Percentiles rank a stretch among this genome's conserved stretches.
Evolutionary conservation across 176 grass and related monocot species (phyloP).

Genomic region (Ensete glaucum): DNA sequence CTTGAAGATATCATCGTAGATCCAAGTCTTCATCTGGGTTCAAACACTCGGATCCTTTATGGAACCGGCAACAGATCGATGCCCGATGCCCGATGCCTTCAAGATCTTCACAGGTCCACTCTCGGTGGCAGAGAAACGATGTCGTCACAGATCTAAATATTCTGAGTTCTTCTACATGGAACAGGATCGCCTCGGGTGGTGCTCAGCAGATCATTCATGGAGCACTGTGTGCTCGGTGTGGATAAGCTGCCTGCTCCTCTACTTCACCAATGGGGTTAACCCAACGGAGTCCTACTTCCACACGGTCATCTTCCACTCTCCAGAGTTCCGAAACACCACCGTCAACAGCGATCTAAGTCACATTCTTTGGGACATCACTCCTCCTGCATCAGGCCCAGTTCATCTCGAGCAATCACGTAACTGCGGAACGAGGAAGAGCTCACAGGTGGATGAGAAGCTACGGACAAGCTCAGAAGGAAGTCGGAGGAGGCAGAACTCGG

Average conservation of each 20-base stretch:
- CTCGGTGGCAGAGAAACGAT: not conserved
- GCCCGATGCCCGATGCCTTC: constrained; percentile 64
- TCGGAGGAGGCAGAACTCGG: too few species aligned
- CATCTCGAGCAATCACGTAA: constrained; percentile 37
- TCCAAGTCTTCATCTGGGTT: constrained; percentile 39
- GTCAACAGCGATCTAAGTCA: constrained; percentile 42
- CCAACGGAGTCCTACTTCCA: constrained; percentile 82
- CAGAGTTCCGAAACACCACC: constrained; percentile 44
- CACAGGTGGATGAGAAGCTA: constrained; percentile 42
- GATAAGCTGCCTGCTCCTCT: constrained; percentile 79
- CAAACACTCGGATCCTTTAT: constrained; percentile 22
- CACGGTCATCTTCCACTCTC: constrained; percentile 62
- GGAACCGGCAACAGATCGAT: constrained; percentile 29
- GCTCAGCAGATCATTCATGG: constrained; percentile 51
- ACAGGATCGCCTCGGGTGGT: constrained; percentile 72
- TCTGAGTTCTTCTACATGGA: not conserved
- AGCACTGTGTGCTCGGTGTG: constrained; percentile 44
- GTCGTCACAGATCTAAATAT: not conserved
- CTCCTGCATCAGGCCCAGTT: constrained; percentile 43
- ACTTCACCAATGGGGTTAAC: constrained; percentile 49
- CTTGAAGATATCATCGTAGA: constrained; percentile 67
- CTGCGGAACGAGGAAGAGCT: constrained; percentile 35
- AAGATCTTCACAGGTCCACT: constrained; percentile 68
- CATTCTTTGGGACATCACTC: constrained; percentile 59
- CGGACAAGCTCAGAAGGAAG: not conserved